A percentile compares a stretch with the other conserved stretches of the same genome.
phyloP scores from a whole-genome alignment of 345 rosid species.

The Eucalyptus regnans region DNA sequence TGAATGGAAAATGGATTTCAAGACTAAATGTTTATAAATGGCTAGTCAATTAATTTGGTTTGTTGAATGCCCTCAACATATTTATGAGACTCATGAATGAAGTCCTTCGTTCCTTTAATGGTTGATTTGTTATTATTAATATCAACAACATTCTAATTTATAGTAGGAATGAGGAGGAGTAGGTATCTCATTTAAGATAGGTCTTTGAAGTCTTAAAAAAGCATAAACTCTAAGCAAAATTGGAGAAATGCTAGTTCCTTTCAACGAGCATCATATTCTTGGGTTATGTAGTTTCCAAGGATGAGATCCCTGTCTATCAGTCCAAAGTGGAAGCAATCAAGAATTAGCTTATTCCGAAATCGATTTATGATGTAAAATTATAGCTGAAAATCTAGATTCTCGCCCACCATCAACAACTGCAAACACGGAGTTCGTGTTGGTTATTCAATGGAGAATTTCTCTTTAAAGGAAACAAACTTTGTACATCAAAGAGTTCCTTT shows the following conservation, averaged over 20 bases:
- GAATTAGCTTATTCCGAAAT: neutral
- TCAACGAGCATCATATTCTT: no score
- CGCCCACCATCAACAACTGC: neutral
- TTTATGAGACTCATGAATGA: no score
- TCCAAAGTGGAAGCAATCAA: neutral
- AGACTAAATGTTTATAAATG: no score
- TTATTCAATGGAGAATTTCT: no score
- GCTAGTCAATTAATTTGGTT: no score
- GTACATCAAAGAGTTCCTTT: neutral
- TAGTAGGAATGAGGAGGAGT: no score
- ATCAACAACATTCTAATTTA: no score
- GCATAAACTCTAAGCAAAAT: neutral
- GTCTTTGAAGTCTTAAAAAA: neutral
- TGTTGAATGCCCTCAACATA: no score
- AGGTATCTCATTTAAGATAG: no score
- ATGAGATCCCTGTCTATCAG: neutral
- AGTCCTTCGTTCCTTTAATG: no score
- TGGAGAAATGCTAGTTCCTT: neutral
- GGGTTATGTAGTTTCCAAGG: neutral
- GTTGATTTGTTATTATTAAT: no score
- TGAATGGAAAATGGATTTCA: no score
- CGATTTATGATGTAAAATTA: neutral
- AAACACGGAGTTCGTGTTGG: neutral
- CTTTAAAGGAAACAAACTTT: neutral
- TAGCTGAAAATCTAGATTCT: neutral